Percentiles rank a stretch among this genome's conserved stretches.
phyloP scores from a whole-genome alignment of 257 asterid genomes.

The Scutellaria galericulata region DNA sequence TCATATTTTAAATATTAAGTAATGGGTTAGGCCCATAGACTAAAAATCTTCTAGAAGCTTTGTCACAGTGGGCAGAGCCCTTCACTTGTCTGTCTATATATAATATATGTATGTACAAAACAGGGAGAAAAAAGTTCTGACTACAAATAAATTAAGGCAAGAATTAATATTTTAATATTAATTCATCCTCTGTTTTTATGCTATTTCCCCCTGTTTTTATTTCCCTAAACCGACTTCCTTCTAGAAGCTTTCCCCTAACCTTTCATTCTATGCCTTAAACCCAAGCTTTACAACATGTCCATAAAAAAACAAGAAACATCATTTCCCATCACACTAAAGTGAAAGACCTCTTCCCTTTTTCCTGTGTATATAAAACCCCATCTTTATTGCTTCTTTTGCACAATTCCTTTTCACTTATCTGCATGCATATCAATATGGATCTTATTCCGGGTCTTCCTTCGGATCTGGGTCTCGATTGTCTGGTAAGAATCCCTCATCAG shows the following conservation, averaged over 20 bases:
- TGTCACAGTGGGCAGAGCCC: too few relatives aligned
- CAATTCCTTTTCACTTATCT: background rate
- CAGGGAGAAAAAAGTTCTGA: too few relatives aligned
- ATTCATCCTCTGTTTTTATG: too few relatives aligned
- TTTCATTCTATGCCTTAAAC: background rate
- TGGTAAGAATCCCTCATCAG: constrained; percentile 54
- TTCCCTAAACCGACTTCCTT: constrained; percentile 8
- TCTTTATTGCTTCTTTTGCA: constrained; percentile 11
- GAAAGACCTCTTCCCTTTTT: background rate
- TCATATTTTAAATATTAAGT: too few relatives aligned
- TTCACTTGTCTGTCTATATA: too few relatives aligned
- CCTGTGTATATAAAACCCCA: background rate
- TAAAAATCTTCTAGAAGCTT: too few relatives aligned
- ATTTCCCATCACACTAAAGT: background rate
- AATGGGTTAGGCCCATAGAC: too few relatives aligned
- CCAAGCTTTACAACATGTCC: background rate
- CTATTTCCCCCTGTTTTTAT: too few relatives aligned
- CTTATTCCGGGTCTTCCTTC: constrained; percentile 60
- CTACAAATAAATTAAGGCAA: too few relatives aligned
- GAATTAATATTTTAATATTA: too few relatives aligned
- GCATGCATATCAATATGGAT: constrained; percentile 34
- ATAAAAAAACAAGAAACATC: background rate
- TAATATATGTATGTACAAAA: too few relatives aligned
- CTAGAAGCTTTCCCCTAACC: constrained; percentile 37
- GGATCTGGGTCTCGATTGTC: constrained; percentile 67